A percentile compares a stretch with the other conserved stretches of the same genome.
phyloP scores from a whole-genome alignment of 768 basidiomycete genomes.

The Megacollybia marginata region DNA sequence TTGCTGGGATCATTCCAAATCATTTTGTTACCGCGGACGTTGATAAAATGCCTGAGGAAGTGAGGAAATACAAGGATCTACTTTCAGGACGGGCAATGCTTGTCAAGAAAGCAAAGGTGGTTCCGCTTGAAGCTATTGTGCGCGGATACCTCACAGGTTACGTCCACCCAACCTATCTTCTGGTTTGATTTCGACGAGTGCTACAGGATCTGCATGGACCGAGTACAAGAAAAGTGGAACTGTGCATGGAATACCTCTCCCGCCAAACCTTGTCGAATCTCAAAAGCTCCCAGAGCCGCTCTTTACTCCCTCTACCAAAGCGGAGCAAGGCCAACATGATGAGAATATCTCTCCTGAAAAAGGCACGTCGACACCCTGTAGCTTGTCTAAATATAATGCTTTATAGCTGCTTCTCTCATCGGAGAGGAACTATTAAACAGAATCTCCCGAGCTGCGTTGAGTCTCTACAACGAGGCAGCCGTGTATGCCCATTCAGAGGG shows the following conservation, averaged over 20 bases:
- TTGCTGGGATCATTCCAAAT: constrained; percentile 74
- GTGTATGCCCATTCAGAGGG: constrained; percentile 66
- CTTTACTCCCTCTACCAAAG: constrained; percentile 97
- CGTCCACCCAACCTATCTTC: neutral
- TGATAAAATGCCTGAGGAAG: constrained; percentile 75
- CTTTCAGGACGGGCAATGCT: constrained; percentile 87
- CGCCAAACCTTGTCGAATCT: constrained; percentile 75
- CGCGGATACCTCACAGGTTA: constrained; percentile 93
- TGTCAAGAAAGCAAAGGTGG: constrained; percentile 80
- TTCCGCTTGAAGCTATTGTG: constrained; percentile 93
- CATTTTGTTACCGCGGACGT: constrained; percentile 79
- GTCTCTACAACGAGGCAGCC: constrained; percentile 69
- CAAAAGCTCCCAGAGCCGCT: constrained; percentile 74
- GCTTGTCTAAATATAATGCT: neutral
- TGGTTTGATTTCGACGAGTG: neutral
- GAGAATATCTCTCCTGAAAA: constrained; percentile 88
- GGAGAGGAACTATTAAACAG: constrained; percentile 56
- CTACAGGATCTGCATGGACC: constrained; percentile 85
- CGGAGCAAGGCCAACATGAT: constrained; percentile 88
- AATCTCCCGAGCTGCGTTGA: constrained; percentile 53
- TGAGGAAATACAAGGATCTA: constrained; percentile 66
- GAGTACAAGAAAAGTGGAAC: constrained; percentile 88
- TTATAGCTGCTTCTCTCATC: constrained; percentile 54
- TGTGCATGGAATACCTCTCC: constrained; percentile 78
- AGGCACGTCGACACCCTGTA: constrained; percentile 32